Evolutionary conservation across 257 asterid genomes (phyloP).

Genomic region (Fraxinus cuspidata): DNA sequence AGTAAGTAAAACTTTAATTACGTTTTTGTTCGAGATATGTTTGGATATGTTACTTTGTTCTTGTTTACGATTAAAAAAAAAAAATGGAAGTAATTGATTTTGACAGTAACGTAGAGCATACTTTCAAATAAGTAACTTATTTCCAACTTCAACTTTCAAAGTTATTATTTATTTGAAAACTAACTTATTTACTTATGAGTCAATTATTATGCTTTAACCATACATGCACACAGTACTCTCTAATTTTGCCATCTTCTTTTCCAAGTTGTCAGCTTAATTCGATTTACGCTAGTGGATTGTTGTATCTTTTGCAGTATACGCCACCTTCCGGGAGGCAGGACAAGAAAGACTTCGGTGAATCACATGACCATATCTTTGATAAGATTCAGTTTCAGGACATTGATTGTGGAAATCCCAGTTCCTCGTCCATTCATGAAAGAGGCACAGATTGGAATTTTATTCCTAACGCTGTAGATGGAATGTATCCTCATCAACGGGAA

Average conservation of each 20-base stretch:
- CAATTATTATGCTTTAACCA: too few relatives aligned
- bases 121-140: too few relatives aligned
- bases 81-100: too few relatives aligned
- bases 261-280: background rate
- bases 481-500: conserved; percentile 42
- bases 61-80: too few relatives aligned
- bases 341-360: background rate
- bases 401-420: background rate
- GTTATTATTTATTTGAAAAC: too few relatives aligned
- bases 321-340: background rate
- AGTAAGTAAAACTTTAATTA: too few relatives aligned
- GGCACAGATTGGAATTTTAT: conserved; percentile 36
- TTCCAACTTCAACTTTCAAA: too few relatives aligned
- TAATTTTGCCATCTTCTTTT: background rate
- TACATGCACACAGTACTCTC: too few relatives aligned
- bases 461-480: conserved; percentile 18
- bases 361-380: background rate
- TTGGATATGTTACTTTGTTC: too few relatives aligned
- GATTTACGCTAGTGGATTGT: background rate
- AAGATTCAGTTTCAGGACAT: conserved; percentile 3
- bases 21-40: too few relatives aligned
- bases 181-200: background rate
- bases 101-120: too few relatives aligned
- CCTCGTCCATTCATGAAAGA: background rate
- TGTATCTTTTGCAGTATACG: conserved; percentile 20